phyloP scores from a whole-genome alignment of 176 grass and related monocot genomes.

The Carex littledalei region DNA sequence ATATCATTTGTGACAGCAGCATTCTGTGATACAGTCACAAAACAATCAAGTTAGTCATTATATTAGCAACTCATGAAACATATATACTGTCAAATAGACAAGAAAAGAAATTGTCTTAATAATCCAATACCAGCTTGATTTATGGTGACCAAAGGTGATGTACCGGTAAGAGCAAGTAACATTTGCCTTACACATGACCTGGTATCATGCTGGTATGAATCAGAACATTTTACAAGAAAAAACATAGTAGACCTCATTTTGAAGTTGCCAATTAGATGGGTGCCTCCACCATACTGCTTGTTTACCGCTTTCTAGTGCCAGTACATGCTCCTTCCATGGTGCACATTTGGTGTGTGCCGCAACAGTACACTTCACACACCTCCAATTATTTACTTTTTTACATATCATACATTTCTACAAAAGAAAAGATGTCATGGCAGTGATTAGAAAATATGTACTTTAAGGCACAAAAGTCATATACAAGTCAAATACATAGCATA shows the following conservation, averaged over 20 bases:
- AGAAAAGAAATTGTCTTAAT: not conserved
- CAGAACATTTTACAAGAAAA: not conserved
- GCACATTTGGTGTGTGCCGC: slow-evolving; percentile 79
- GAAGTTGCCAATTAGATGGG: slow-evolving; percentile 15
- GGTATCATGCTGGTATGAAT: not conserved
- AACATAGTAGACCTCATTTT: not conserved
- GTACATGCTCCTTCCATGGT: slow-evolving; percentile 48
- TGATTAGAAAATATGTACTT: not conserved
- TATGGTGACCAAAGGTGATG: not conserved
- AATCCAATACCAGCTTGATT: not conserved
- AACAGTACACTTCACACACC: slow-evolving; percentile 75
- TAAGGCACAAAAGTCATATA: not conserved
- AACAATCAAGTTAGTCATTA: not conserved
- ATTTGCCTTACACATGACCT: not conserved
- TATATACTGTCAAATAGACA: not conserved
- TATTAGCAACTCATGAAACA: not conserved
- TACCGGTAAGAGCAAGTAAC: too few relatives aligned
- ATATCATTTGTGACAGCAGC: not conserved
- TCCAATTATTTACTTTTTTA: slow-evolving; percentile 74
- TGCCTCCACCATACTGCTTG: slow-evolving; percentile 18
- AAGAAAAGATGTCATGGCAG: slow-evolving; percentile 23
- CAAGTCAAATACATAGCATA: slow-evolving; percentile 6
- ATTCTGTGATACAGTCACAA: not conserved
- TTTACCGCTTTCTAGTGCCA: slow-evolving; percentile 35
- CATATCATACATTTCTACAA: slow-evolving; percentile 62